These are phyloP conservation scores for Trifolium pratense DNA, from an alignment of 306 rosid genomes.

Conservation along the genomic window DNA sequence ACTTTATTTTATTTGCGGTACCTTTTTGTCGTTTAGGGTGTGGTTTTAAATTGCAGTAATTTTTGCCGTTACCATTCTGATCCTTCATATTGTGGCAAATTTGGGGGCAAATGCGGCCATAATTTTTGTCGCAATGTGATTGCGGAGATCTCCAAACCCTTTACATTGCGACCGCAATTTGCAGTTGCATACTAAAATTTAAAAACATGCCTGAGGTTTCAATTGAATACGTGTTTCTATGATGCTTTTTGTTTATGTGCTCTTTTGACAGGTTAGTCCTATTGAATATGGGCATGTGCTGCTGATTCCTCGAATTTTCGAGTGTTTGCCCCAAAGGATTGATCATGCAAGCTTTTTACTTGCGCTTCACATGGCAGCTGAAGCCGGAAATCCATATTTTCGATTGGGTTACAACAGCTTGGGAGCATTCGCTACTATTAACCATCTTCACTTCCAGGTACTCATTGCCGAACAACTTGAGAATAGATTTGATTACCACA, in stretches of 20 bases:
- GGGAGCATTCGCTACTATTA: constrained; percentile 98
- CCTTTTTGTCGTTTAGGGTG: not conserved
- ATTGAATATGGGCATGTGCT: constrained; percentile 97
- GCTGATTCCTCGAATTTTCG: constrained; percentile 81
- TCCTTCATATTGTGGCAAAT: not conserved
- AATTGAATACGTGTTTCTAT: not conserved
- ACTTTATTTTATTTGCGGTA: not conserved
- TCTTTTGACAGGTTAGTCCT: constrained; percentile 84
- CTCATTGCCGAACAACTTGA: not conserved
- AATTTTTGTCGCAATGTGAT: not conserved
- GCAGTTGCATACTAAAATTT: not conserved
- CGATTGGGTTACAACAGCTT: constrained; percentile 96
- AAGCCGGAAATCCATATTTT: constrained; percentile 82
- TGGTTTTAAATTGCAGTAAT: not conserved
- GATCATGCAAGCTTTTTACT: constrained; percentile 79
- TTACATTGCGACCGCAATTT: not conserved
- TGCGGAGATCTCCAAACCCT: not conserved
- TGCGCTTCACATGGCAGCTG: constrained; percentile 91
- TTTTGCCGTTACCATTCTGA: not conserved
- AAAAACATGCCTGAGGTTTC: constrained; percentile 4
- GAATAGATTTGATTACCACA: not conserved
- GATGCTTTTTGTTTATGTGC: not conserved
- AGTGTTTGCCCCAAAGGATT: constrained; percentile 86
- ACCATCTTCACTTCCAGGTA: constrained; percentile 99
- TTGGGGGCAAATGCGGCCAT: not conserved